Evolutionary conservation across 2,329 filamentous ascomycete species (phyloP).

Genomic region (Dendrostoma leiphaemia): DNA sequence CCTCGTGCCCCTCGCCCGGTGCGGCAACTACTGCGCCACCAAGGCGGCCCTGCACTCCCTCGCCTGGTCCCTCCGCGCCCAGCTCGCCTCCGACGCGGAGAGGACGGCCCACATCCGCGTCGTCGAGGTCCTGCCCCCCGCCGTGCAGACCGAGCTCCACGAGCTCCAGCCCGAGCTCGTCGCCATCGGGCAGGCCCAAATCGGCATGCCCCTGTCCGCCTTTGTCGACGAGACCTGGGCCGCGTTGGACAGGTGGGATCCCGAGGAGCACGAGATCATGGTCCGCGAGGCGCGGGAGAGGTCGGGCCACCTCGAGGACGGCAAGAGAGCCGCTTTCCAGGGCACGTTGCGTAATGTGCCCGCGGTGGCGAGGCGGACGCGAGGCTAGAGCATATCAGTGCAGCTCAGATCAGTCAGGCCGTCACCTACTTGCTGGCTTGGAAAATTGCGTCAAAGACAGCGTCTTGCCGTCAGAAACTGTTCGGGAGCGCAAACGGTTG

Average conservation of each 20-base stretch:
- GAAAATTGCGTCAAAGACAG: no score
- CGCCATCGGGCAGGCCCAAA: conserved; percentile 26
- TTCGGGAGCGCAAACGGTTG: no score
- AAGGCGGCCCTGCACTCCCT: conserved; percentile 53
- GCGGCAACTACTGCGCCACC: conserved; percentile 51
- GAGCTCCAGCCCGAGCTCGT: conserved; percentile 35
- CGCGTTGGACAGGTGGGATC: conserved; percentile 37
- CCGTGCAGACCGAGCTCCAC: conserved; percentile 49
- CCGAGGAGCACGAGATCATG: conserved; percentile 33
- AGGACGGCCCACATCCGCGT: conserved; percentile 36
- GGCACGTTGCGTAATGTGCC: no score
- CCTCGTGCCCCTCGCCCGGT: conserved; percentile 43
- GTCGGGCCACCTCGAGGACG: conserved; percentile 20
- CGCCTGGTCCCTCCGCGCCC: conserved; percentile 28
- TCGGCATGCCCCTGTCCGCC: conserved; percentile 29
- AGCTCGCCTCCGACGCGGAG: conserved; percentile 35
- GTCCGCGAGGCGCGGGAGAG: conserved; percentile 11
- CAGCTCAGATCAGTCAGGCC: no score
- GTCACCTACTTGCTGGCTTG: no score
- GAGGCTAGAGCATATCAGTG: no score
- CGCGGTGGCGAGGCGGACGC: no score
- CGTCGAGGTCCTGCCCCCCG: conserved; percentile 47
- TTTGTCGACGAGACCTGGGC: conserved; percentile 42
- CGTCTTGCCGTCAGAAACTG: no score
- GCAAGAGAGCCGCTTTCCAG: conserved; percentile 20